A percentile compares a stretch with the other conserved stretches of the same genome.
phyloP scores from a whole-genome alignment of 2,329 filamentous ascomycete species.

The Diaporthe sp. region DNA sequence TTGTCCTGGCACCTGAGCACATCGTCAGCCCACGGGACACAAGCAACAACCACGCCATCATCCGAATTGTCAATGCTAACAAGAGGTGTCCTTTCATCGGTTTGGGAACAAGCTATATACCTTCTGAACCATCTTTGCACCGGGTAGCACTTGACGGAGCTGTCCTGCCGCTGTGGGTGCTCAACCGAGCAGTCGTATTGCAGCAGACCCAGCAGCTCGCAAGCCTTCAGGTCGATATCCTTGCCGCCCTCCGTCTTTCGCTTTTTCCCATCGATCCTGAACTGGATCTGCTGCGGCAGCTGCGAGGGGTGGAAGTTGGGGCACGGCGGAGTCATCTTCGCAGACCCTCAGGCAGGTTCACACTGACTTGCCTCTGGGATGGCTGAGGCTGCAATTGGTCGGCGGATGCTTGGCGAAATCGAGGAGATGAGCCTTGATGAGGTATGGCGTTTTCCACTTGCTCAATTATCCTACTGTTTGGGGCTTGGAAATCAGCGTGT shows the following conservation, averaged over 20 bases:
- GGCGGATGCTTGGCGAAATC: conserved; percentile 66
- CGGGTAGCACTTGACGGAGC: conserved; percentile 67
- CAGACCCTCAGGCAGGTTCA: not conserved
- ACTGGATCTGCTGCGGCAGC: conserved; percentile 64
- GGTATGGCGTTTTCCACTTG: conserved; percentile 54
- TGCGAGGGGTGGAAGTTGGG: conserved; percentile 66
- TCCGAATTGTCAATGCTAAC: too few relatives aligned
- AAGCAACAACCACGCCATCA: not conserved
- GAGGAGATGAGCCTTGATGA: conserved; percentile 71
- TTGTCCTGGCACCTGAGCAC: conserved; percentile 68
- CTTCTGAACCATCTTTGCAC: conserved; percentile 72
- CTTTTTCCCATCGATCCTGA: conserved; percentile 62
- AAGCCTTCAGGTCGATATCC: conserved; percentile 65
- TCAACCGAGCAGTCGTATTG: conserved; percentile 73
- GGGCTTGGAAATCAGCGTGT: conserved; percentile 40
- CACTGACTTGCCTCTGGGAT: conserved; percentile 44
- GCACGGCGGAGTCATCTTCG: conserved; percentile 71
- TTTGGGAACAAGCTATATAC: conserved; percentile 56
- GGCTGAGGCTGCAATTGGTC: conserved; percentile 59
- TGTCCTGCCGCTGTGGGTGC: conserved; percentile 59
- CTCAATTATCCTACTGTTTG: conserved; percentile 1
- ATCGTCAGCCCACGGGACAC: conserved; percentile 14
- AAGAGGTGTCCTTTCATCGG: not conserved
- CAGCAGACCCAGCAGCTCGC: conserved; percentile 69
- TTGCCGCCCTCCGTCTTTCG: conserved; percentile 61